Evolutionary conservation across 805 yeast genomes (phyloP).

Genomic region (Clavispora vitiphila): DNA sequence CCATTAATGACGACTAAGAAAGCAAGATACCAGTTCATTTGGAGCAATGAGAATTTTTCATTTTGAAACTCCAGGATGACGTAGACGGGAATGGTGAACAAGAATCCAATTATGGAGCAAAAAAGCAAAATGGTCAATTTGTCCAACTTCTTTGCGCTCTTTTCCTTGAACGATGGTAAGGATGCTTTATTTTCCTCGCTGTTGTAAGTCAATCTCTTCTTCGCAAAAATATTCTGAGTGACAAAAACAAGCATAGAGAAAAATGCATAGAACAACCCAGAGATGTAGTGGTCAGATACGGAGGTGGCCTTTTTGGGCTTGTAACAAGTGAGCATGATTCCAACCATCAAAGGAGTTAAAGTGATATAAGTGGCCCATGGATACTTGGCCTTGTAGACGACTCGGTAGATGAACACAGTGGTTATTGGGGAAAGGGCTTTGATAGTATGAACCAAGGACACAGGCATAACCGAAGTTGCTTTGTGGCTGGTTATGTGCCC

Average conservation of each 20-base stretch:
- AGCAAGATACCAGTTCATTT: slow-evolving; percentile 28
- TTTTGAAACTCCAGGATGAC: slow-evolving; percentile 47
- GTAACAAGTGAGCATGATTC: slow-evolving; percentile 78
- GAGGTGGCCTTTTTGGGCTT: slow-evolving; percentile 33
- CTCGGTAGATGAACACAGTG: slow-evolving; percentile 75
- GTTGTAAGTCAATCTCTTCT: slow-evolving; percentile 55
- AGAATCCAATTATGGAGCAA: slow-evolving; percentile 67
- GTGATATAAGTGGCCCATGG: slow-evolving; percentile 67
- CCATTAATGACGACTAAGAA: slow-evolving; percentile 56
- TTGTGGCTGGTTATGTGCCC: slow-evolving; percentile 91
- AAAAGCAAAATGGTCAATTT: slow-evolving; percentile 67
- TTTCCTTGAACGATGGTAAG: slow-evolving; percentile 20
- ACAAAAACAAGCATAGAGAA: slow-evolving; percentile 65
- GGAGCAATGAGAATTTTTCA: slow-evolving; percentile 21
- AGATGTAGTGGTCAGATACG: slow-evolving; percentile 14
- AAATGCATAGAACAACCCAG: slow-evolving; percentile 49
- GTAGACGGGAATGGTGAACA: slow-evolving; percentile 64
- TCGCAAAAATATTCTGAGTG: slow-evolving; percentile 76
- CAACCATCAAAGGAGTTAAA: slow-evolving; percentile 69
- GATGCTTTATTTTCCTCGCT: slow-evolving; percentile 17
- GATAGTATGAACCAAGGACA: slow-evolving; percentile 90
- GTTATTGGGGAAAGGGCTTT: slow-evolving; percentile 88
- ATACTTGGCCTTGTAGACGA: slow-evolving; percentile 56
- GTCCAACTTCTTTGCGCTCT: slow-evolving; percentile 44
- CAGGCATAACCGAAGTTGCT: slow-evolving; percentile 89